Percentiles rank a stretch among this genome's conserved stretches.
Evolutionary conservation across 192 early-diverging fungal species (phyloP).

Genomic region (Podila verticillata): DNA sequence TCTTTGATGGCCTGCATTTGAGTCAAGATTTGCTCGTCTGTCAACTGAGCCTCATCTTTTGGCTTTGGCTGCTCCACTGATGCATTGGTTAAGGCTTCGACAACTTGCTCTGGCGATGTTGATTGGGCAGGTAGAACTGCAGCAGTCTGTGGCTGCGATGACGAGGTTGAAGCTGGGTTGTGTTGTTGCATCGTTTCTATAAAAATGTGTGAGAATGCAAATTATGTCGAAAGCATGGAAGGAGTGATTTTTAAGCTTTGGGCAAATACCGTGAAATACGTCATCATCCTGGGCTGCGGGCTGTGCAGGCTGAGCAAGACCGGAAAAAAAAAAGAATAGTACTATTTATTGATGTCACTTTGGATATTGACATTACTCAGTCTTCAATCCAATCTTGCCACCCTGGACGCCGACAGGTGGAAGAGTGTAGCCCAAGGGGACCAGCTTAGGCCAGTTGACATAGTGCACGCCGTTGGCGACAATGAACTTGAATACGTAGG

Average conservation of each 20-base stretch:
- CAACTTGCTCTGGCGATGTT: background rate
- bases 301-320: too few species aligned
- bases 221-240: too few species aligned
- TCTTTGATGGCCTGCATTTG: slow-evolving; percentile 64
- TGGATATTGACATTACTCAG: slow-evolving; percentile 4
- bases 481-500: slow-evolving; percentile 53
- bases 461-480: slow-evolving; percentile 57
- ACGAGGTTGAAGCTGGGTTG: too few species aligned
- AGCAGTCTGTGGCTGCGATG: too few species aligned
- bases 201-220: too few species aligned
- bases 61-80: background rate
- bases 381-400: slow-evolving; percentile 16
- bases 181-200: too few species aligned
- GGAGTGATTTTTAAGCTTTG: too few species aligned
- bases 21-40: slow-evolving; percentile 49
- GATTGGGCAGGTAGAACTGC: background rate
- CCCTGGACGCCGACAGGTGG: background rate
- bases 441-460: slow-evolving; percentile 62
- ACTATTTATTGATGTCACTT: too few species aligned
- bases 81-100: background rate
- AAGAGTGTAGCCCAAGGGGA: slow-evolving; percentile 28
- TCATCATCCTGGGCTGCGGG: too few species aligned
- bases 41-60: slow-evolving; percentile 15
- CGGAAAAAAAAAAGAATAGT: too few species aligned
- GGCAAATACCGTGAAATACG: too few species aligned